Percentiles rank a stretch among this genome's conserved stretches.
Conservation (phyloP, 1,139 yeast species). For the Pichia sp. region DNA sequence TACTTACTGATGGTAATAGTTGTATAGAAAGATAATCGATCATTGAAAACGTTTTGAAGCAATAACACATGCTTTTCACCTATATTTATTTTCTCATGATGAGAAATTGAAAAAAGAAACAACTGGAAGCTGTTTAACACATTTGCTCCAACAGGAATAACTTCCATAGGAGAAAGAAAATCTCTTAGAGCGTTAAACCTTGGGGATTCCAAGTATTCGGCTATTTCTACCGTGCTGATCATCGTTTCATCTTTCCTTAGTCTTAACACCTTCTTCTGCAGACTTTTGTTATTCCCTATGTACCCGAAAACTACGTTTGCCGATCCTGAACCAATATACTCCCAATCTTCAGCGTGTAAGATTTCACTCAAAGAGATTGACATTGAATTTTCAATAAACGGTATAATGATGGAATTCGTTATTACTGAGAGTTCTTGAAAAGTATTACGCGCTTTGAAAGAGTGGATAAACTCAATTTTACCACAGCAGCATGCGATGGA, state of each 20-base stretch:
- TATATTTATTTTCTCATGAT: constrained; percentile 1
- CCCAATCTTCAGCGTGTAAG: constrained; percentile 15
- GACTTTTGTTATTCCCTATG: constrained; percentile 9
- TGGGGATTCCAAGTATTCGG: constrained; percentile 11
- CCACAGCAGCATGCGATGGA: neutral
- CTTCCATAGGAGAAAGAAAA: constrained; percentile 10
- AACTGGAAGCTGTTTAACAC: neutral
- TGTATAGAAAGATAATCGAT: neutral
- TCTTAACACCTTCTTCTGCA: constrained; percentile 19
- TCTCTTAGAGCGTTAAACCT: constrained; percentile 13
- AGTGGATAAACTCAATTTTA: too few species aligned
- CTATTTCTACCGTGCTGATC: constrained; percentile 17
- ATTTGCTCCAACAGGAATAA: constrained; percentile 2
- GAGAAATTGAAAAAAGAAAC: neutral
- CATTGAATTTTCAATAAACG: too few species aligned
- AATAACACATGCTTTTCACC: constrained; percentile 17
- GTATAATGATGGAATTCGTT: neutral
- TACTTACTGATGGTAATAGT: constrained; percentile 21
- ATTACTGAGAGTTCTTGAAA: too few species aligned
- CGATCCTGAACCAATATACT: constrained; percentile 20
- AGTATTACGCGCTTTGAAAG: too few species aligned
- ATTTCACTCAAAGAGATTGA: too few species aligned
- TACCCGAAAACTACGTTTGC: constrained; percentile 26
- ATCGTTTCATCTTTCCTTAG: constrained; percentile 16
- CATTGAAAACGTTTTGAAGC: constrained; percentile 21